phyloP scores from a whole-genome alignment of 805 yeast species.

The Scheffersomyces ergatensis region DNA sequence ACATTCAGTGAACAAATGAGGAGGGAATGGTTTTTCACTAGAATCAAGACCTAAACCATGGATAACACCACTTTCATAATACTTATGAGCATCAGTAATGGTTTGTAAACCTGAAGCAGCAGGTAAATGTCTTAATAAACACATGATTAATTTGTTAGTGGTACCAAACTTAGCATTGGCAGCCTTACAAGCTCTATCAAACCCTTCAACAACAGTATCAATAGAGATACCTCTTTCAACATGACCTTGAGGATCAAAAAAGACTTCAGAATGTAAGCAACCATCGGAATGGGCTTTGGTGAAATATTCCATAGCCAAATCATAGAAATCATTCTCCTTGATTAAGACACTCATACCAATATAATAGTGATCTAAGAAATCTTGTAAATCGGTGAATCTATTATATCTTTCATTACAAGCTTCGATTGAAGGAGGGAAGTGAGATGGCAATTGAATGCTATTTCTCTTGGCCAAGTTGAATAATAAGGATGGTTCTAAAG shows the following conservation, averaged over 20 bases:
- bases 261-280: slow-evolving; percentile 68
- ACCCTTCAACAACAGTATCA: slow-evolving; percentile 62
- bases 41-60: slow-evolving; percentile 84
- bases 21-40: slow-evolving; percentile 76
- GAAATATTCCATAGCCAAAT: slow-evolving; percentile 75
- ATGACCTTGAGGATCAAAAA: slow-evolving; percentile 86
- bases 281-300: slow-evolving; percentile 57
- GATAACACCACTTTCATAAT: slow-evolving; percentile 55
- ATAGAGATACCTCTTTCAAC: slow-evolving; percentile 61
- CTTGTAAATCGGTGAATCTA: slow-evolving; percentile 67
- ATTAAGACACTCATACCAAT: slow-evolving; percentile 77
- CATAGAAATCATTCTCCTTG: slow-evolving; percentile 69
- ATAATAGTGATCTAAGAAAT: slow-evolving; percentile 75
- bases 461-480: slow-evolving; percentile 70
- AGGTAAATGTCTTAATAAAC: slow-evolving; percentile 75
- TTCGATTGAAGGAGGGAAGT: slow-evolving; percentile 59
- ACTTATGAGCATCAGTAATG: slow-evolving; percentile 50
- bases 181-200: slow-evolving; percentile 62
- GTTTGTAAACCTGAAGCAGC: slow-evolving; percentile 56
- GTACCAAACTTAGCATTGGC: slow-evolving; percentile 62
- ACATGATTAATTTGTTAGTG: slow-evolving; percentile 74
- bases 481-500: slow-evolving; percentile 71
- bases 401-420: slow-evolving; percentile 59
- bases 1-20: slow-evolving; percentile 64
- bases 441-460: slow-evolving; percentile 54